These are phyloP conservation scores for Trebouxia sp. DNA, from an alignment of 139 green algal species.

Conservation along the genomic window DNA sequence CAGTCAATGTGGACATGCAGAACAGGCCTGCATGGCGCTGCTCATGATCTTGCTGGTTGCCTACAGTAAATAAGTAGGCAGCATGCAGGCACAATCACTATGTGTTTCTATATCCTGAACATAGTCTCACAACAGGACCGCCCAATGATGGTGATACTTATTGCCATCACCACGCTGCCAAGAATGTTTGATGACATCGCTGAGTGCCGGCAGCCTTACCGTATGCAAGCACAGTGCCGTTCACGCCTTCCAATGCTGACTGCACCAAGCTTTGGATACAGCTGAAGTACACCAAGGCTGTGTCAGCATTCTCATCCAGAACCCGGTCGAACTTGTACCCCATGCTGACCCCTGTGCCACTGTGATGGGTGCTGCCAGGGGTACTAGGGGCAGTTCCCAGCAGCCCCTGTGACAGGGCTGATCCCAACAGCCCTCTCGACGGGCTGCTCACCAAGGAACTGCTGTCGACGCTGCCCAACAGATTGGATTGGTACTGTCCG, in stretches of 20 bases:
- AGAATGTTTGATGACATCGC: neutral
- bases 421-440: neutral
- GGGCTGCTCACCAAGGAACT: neutral
- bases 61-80: neutral
- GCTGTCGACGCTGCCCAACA: neutral
- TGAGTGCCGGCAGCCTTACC: neutral
- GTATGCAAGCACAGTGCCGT: conserved; percentile 47
- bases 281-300: conserved; percentile 27
- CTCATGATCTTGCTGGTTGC: neutral
- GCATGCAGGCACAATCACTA: neutral
- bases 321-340: conserved; percentile 36
- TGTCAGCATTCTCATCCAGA: conserved; percentile 16
- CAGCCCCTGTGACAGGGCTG: neutral
- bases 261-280: conserved; percentile 33
- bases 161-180: no score
- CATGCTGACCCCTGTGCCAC: conserved; percentile 1
- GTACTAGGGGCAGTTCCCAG: neutral
- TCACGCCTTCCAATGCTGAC: conserved; percentile 41
- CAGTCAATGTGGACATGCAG: no score
- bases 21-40: neutral
- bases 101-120: no score
- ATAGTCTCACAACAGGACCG: no score
- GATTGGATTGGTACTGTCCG: neutral
- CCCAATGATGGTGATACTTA: no score
- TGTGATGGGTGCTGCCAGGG: neutral